A percentile compares a stretch with the other conserved stretches of the same genome.
Conservation (phyloP, 345 rosid genomes). For the Populus euphratica region DNA sequence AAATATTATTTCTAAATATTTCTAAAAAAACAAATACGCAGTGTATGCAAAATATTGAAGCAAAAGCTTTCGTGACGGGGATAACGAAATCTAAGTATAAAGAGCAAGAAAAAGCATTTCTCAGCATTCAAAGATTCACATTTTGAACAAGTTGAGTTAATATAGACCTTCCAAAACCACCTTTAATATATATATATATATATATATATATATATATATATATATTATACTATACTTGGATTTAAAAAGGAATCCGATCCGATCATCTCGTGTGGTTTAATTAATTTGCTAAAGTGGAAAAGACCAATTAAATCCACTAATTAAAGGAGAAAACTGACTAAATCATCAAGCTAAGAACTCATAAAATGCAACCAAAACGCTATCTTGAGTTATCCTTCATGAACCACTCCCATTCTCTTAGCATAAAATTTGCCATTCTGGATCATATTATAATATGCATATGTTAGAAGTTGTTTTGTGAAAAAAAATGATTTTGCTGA, state of each 20-base stretch:
- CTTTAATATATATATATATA: neutral
- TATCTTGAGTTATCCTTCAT: neutral
- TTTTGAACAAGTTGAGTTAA: conserved; percentile 7
- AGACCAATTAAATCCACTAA: conserved; percentile 6
- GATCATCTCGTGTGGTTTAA: neutral
- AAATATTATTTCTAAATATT: too few species aligned
- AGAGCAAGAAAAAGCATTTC: neutral
- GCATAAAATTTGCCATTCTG: neutral
- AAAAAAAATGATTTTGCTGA: too few species aligned
- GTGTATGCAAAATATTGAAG: too few species aligned
- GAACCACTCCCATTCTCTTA: too few species aligned
- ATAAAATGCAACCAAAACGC: neutral
- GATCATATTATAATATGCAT: neutral
- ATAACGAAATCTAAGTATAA: neutral
- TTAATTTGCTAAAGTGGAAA: conserved; percentile 4
- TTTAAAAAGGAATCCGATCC: conserved; percentile 5
- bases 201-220: neutral
- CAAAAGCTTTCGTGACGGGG: neutral
- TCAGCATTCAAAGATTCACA: conserved; percentile 6
- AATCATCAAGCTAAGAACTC: neutral
- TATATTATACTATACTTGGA: neutral
- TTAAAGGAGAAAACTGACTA: conserved; percentile 9
- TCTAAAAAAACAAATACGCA: too few species aligned
- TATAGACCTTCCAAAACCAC: conserved; percentile 3
- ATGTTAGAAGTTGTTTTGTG: too few species aligned